These are phyloP conservation scores for Solanum rostratum DNA, from an alignment of 257 asterid species.

Conservation along the genomic window DNA sequence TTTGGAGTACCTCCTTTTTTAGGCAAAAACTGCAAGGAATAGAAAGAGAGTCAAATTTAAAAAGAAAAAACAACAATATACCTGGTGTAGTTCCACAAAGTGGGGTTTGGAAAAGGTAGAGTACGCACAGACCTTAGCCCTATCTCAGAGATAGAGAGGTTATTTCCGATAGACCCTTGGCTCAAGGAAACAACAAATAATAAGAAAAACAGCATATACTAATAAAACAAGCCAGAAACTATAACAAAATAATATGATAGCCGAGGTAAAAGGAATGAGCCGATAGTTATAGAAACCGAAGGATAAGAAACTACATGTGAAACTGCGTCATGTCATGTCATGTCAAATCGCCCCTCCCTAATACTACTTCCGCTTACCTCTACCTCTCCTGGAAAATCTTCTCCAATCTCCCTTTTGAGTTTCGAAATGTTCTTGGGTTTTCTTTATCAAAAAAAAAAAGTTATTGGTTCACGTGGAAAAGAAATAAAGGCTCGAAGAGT, in stretches of 20 bases:
- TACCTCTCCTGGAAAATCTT: background rate
- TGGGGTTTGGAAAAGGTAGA: background rate
- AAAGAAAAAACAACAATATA: background rate
- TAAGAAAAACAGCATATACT: background rate
- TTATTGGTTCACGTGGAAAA: background rate
- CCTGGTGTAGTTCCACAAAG: background rate
- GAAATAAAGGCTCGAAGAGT: background rate
- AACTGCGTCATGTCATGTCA: background rate
- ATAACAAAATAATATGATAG: background rate
- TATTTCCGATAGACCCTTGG: background rate
- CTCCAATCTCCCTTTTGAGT: background rate
- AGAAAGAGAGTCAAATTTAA: background rate
- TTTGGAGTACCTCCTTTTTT: constrained; percentile 24
- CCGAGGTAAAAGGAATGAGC: background rate
- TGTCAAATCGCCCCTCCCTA: background rate
- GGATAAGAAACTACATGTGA: background rate
- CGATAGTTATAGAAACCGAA: background rate
- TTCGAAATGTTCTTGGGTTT: background rate
- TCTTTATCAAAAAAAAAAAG: background rate
- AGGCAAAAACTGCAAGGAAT: constrained; percentile 22
- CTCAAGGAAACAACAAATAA: background rate
- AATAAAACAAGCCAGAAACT: background rate
- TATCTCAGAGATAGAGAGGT: background rate
- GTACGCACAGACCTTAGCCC: background rate
- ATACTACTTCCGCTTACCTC: background rate